phyloP scores from a whole-genome alignment of 768 basidiomycete species.

The Xerocomellus chrysenteron region DNA sequence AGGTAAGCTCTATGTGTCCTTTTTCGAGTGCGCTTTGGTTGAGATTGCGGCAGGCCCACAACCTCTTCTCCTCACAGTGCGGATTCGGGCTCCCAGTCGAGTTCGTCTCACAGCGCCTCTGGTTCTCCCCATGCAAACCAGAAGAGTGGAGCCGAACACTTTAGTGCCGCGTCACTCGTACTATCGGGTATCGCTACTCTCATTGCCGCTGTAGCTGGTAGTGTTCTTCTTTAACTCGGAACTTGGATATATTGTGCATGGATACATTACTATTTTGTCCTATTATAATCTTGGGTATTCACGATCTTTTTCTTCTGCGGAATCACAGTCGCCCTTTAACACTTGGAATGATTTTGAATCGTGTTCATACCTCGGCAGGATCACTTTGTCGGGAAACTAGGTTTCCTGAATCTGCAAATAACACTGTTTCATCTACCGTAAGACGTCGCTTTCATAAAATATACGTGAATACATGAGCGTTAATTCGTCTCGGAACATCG shows the following conservation, averaged over 20 bases:
- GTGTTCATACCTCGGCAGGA: background rate
- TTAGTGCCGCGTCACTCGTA: slow-evolving; percentile 18
- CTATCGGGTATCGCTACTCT: slow-evolving; percentile 24
- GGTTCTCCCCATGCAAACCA: slow-evolving; percentile 30
- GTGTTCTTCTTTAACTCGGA: slow-evolving; percentile 20
- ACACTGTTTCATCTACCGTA: slow-evolving; percentile 7
- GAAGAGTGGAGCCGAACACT: slow-evolving; percentile 33
- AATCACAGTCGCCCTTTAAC: background rate
- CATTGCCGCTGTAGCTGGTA: slow-evolving; percentile 23
- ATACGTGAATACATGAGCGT: slow-evolving; percentile 16
- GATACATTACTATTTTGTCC: slow-evolving; percentile 12
- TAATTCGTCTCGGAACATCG: background rate
- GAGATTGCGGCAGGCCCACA: slow-evolving; percentile 2
- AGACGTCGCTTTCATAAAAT: slow-evolving; percentile 4
- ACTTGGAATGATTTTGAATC: background rate
- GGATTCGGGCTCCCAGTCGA: slow-evolving; percentile 3
- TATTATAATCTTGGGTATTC: slow-evolving; percentile 1
- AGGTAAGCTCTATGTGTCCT: slow-evolving; percentile 4
- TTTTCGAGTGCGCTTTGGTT: background rate
- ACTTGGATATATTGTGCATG: background rate
- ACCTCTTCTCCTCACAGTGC: background rate
- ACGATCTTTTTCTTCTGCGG: slow-evolving; percentile 2
- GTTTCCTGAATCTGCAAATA: background rate
- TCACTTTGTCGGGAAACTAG: background rate
- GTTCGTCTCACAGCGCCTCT: slow-evolving; percentile 14